A percentile compares a stretch with the other conserved stretches of the same genome.
Evolutionary conservation across 331 rosid species (phyloP).

Genomic region (Dryas integrifolia): DNA sequence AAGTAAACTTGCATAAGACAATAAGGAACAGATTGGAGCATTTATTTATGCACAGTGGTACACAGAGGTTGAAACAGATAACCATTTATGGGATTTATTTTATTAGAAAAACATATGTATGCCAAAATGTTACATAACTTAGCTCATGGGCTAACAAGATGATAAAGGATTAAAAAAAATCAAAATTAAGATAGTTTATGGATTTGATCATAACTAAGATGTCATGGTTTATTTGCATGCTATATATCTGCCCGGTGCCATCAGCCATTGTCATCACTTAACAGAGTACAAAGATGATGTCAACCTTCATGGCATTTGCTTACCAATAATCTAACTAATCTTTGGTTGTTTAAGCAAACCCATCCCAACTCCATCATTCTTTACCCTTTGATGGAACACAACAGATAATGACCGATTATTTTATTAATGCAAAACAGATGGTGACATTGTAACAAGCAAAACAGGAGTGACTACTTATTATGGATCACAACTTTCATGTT

Average conservation of each 20-base stretch:
- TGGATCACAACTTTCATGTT: not conserved
- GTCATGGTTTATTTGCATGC: no score
- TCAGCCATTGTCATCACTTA: not conserved
- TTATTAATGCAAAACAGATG: not conserved
- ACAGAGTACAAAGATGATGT: constrained; percentile 18
- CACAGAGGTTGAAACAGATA: no score
- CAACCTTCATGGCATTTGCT: constrained; percentile 19
- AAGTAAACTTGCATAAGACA: no score
- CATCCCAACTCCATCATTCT: constrained; percentile 9
- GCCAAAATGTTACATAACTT: no score
- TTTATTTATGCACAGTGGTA: no score
- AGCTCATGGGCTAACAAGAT: no score
- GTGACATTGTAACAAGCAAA: constrained; percentile 14
- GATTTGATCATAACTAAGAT: no score
- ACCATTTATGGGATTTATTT: no score
- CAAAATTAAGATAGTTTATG: no score
- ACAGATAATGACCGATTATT: constrained; percentile 14
- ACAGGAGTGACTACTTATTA: not conserved
- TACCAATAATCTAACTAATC: constrained; percentile 32
- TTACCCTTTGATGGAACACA: constrained; percentile 25
- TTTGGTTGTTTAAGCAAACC: constrained; percentile 25
- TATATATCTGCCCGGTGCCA: not conserved
- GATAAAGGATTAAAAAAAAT: no score
- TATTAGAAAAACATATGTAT: no score
- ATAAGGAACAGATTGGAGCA: no score